phyloP scores from a whole-genome alignment of 768 basidiomycete species.

The Podaxis sp. region DNA sequence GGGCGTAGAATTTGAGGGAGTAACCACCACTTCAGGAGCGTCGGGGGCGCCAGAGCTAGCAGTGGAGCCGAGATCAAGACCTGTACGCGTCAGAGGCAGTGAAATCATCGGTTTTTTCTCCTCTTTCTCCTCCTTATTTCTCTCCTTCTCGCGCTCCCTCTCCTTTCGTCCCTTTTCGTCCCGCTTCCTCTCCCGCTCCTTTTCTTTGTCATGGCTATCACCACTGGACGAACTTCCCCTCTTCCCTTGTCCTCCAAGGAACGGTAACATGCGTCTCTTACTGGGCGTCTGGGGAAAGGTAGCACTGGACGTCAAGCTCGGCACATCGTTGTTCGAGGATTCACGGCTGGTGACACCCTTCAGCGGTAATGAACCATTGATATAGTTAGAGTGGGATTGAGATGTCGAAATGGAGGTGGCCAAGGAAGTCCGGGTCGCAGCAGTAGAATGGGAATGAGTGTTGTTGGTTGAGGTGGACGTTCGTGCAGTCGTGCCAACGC shows the following conservation, averaged over 20 bases:
- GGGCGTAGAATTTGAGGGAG: background rate
- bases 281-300: conserved; percentile 3
- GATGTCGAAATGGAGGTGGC: conserved; percentile 16
- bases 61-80: background rate
- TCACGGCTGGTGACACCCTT: background rate
- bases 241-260: background rate
- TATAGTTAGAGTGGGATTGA: conserved; percentile 9
- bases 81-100: conserved; percentile 9
- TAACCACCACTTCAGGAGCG: background rate
- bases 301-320: background rate
- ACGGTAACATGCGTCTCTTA: conserved; percentile 13
- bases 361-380: background rate
- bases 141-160: conserved; percentile 4
- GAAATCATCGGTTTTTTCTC: conserved; percentile 13
- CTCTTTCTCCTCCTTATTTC: background rate
- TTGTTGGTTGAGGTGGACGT: conserved; percentile 13
- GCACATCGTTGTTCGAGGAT: background rate
- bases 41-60: background rate
- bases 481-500: background rate
- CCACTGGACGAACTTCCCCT: conserved; percentile 8
- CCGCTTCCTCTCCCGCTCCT: conserved; percentile 6
- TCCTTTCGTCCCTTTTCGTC: conserved; percentile 1
- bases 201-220: background rate
- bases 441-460: conserved; percentile 21
- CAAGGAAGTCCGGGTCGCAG: conserved; percentile 17